Base-by-base conservation (phyloP, 1,284 basidiomycete species). In the Apiotrichum gracile region DNA sequence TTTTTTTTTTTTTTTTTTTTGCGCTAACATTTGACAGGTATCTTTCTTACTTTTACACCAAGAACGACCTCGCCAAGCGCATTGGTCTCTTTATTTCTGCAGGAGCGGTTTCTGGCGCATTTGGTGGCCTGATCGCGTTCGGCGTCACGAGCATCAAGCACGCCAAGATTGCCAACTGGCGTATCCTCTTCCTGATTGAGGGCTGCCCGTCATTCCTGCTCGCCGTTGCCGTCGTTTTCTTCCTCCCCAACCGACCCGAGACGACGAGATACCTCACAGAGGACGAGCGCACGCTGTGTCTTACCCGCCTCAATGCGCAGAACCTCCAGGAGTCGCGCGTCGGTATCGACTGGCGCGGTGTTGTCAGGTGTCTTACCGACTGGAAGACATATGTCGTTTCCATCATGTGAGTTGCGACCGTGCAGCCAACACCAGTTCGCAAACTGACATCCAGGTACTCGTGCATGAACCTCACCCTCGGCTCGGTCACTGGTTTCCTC, bases 401-500 rank as follows among this genome's bases (percentile, higher is more conserved):
- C 21, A 80, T 89, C 66, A 73, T 79, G 54, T n/a, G n/a, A n/a
- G n/a, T n/a, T n/a, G n/a, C n/a, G n/a, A n/a, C n/a, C n/a, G n/a
- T n/a, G n/a, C n/a, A n/a, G n/a, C n/a, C n/a, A n/a, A n/a, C n/a
- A n/a, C n/a, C n/a, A n/a, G n/a, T n/a, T n/a, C n/a, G n/a, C n/a
- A n/a, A n/a, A n/a, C n/a, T n/a, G n/a, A n/a, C n/a, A n/a, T n/a
- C n/a, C n/a, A n/a, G n/a, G n/a, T 86, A 88, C 65, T 87, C 84
- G 83, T 82, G 84, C 41, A 47, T 51, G 34, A 92, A 92, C 70
- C 81, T 84, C 50, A 84, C 85, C 2, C 78, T 91, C 2, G 86
- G 86, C 10, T 85, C 85, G 3, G 85, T 88, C 41, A 84, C 85
- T 3, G 90, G 87, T 0, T 92, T 91, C 75, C 75, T 91, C 24